Conservation (phyloP, 768 basidiomycete species). For the Plicaturopsis crispa region DNA sequence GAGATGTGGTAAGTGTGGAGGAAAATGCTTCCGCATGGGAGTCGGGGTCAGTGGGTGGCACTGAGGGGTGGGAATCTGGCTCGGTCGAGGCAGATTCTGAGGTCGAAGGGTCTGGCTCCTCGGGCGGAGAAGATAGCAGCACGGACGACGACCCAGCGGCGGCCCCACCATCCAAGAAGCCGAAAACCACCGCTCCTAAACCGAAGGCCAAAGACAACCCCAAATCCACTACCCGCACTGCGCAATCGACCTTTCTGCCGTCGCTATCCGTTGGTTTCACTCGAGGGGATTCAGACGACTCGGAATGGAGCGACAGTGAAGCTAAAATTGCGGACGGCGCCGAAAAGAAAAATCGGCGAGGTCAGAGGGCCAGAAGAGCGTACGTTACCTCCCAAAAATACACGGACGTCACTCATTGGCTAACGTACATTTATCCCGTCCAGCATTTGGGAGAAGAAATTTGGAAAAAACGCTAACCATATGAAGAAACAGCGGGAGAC, state of each 20-base stretch:
- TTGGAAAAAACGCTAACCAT: conserved; percentile 86
- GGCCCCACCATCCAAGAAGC: conserved; percentile 4
- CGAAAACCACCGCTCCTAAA: conserved; percentile 12
- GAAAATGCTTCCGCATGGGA: conserved; percentile 21
- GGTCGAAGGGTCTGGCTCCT: conserved; percentile 23
- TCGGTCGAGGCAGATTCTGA: conserved; percentile 23
- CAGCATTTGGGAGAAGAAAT: conserved; percentile 99
- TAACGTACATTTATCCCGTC: conserved; percentile 1
- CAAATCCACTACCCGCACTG: conserved; percentile 15
- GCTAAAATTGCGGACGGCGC: conserved; percentile 39
- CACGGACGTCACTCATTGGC: conserved; percentile 2
- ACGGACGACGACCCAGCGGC: conserved; percentile 10
- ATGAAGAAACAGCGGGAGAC: conserved; percentile 52
- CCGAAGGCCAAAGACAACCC: conserved; percentile 9
- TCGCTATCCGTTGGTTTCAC: conserved; percentile 83
- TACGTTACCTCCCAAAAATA: conserved; percentile 36
- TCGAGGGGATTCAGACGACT: conserved; percentile 70
- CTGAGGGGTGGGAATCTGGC: conserved; percentile 47
- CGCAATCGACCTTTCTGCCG: conserved; percentile 71
- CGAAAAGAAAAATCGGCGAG: conserved; percentile 80
- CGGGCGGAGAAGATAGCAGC: conserved; percentile 13
- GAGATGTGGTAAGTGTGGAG: conserved; percentile 5
- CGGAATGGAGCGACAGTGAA: conserved; percentile 69
- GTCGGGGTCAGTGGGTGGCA: conserved; percentile 28
- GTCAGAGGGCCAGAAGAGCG: conserved; percentile 92